Evolutionary conservation across 768 basidiomycete genomes (phyloP).

Genomic region (Megacollybia marginata): DNA sequence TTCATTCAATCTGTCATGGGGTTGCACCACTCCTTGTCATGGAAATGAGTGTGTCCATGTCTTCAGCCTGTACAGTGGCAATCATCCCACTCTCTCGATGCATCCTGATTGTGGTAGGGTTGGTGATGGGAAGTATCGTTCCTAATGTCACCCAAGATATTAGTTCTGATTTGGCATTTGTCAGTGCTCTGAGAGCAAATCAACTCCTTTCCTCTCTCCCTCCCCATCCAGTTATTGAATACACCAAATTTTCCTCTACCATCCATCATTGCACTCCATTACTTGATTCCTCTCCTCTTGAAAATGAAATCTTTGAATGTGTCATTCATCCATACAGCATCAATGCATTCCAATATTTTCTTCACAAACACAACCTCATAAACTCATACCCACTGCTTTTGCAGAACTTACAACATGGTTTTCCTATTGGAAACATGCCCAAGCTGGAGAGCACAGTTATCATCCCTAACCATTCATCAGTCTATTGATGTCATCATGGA

Average conservation of each 20-base stretch:
- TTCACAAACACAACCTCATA: too few relatives aligned
- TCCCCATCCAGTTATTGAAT: background rate
- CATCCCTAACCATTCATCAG: conserved; percentile 16
- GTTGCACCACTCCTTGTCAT: background rate
- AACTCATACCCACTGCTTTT: conserved; percentile 15
- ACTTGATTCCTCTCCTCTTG: background rate
- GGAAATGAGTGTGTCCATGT: background rate
- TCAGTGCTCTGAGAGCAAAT: background rate
- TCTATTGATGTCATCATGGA: conserved; percentile 2
- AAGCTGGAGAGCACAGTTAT: too few relatives aligned
- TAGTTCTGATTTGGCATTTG: background rate
- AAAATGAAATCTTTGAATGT: conserved; percentile 14
- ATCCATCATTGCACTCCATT: conserved; percentile 8
- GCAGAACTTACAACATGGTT: conserved; percentile 11
- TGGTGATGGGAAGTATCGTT: background rate
- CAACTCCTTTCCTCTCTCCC: background rate
- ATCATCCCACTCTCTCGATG: background rate
- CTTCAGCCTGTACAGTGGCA: too few relatives aligned
- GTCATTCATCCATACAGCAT: too few relatives aligned
- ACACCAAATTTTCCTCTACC: conserved; percentile 9
- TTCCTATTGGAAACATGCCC: conserved; percentile 18
- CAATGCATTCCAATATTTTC: background rate
- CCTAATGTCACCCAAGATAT: background rate
- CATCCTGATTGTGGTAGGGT: background rate
- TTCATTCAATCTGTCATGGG: too few relatives aligned